Evolutionary conservation across 2,329 filamentous ascomycete species (phyloP), one percentile per base, ranked within the genome.

Genomic region (Ophiostoma sp.): DNA sequence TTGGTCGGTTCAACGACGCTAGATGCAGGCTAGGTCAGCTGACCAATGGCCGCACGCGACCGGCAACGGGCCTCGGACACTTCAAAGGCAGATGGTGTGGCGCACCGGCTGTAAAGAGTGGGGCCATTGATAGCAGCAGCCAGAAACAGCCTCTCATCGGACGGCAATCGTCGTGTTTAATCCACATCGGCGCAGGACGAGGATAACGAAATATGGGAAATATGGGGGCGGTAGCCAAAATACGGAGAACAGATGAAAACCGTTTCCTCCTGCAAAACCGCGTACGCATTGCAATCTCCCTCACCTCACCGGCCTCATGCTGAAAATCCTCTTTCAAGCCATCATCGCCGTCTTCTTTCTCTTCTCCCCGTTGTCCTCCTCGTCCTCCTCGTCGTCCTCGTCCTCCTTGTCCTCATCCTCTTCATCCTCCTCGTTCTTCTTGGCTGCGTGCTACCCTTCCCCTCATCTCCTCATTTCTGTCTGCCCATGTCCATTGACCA

Each of bases 201-300:
- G 20, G n/a, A 33, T 27, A 52, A 7, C 27, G 57, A 44, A 41
- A 44, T 41, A 41, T 48, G 65, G 31, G 65, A 48, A 48, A 44
- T 67, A 67, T 52, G 44, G 66, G 35, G 66, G 35, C 65, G 39
- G n/a, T 17, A 13, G 17, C 36, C n/a, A 67, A 67, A 67, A 67
- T 67, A 65, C 62, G 62, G 62, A 62, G 57, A 62, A 62, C 57
- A 33, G 62, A 65, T 39, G 35, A 65, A 65, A 65, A 65, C 62
- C 35, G 15, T 39, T 33, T 35, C 60, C 52, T 31, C 27, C 15
- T 62, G 57, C 60, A 64, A 64, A 64, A 62, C 20, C 31, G 23
- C 62, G 33, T 35, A 60, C 23, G 31, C 23, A 65, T 39, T 65
- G 60, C 62, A 65, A 39, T 65, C 62, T 65, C 62, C 31, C 33